Evolutionary conservation across 2,329 filamentous ascomycete species (phyloP), one percentile per base, ranked within the genome.

Genomic region (Cytospora leucostoma): DNA sequence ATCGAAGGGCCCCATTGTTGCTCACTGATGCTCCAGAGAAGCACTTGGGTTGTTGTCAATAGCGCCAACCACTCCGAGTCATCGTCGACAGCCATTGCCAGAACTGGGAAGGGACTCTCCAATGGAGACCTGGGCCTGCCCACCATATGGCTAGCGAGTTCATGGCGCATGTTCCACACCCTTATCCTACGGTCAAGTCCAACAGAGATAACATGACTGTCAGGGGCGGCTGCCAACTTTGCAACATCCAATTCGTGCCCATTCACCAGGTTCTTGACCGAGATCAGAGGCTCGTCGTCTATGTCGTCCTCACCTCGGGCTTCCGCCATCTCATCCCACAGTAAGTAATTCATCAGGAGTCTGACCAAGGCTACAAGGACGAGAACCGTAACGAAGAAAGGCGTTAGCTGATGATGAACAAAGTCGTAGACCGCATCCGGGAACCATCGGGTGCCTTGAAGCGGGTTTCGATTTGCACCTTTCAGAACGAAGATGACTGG

Each of bases 401-500:
- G 82, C 2, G 75, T 75, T 3, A 82, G 75, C 62, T 88, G 83
- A 65, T 88, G 80, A 55, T 84, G 80, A 51, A 86, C 80, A 68
- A 93, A 90, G 71, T 93, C 90, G 68, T 90, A 88, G 13, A 85
- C 78, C 2, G 83, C 82, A 1, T 85, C 82, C 6, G 85, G 72
- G 61, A 88, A 79, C 8, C 79, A 78, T 1, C 80, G 78, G 44
- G 80, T 77, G 11, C 75, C 74, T 4, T 77, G 78, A 21, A 81
- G 80, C 15, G 84, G 84, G 64, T 82, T 86, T 19, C 91, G 84
- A 70, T 91, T 83, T 2, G 90, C 86, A 11, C 85, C 86, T 65
- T 87, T 86, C 11, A 89, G 75, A 4, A 93, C 88, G 66, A 93
- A 88, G 3, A 92, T 82, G 4, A 92, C 76, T 1, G 91, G 91